Base-by-base conservation (phyloP, 306 rosid genomes). In the Potentilla sterilis region DNA sequence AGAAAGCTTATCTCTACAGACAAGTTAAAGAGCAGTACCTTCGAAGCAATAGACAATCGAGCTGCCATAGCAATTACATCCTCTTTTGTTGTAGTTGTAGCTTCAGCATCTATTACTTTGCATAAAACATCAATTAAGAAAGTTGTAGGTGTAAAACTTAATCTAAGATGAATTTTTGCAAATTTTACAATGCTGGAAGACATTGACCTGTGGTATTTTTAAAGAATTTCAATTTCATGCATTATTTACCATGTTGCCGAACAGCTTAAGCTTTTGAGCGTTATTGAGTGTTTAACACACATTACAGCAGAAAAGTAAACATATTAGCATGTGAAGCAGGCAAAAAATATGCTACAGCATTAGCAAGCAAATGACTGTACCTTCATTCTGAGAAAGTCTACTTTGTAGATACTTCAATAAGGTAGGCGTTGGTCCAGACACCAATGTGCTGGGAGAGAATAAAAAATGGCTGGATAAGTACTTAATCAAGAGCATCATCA, bases 311-410 rank as follows among this genome's bases (percentile, higher is more conserved):
- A 32, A 64, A 32, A 57, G 15, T 58, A 22, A 10, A 46, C 21
- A 72, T 2, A 70, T 22, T 9, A 7, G 61, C 41, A 63, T 63
- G 65, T 40, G 69, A 75, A 37, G 72, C 66, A 41, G 43, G 67
- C 40, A n/a, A 51, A 74, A 57, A 34, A 41, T 37, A 1, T 40
- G 42, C 38, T 49, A 65, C 74, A 48, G 69, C 80, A 65, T 62
- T 67, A 63, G 40, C 66, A 80, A 70, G 61, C 63, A 37, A 49
- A 79, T 48, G 63, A 43, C 55, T 18, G 43, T 79, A 88, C 96
- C 91, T 90, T 94, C 97, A 84, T 78, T 84, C 73, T 85, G 88
- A 82, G 96, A 86, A 83, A 94, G 97, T 79, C 97, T 87, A 85
- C 95, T 92, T 51, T 75, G 91, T 64, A 94, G 97, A 87, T 58